Conservation (phyloP, 495 filamentous ascomycete genomes). For the Aspergillus sparsus region DNA sequence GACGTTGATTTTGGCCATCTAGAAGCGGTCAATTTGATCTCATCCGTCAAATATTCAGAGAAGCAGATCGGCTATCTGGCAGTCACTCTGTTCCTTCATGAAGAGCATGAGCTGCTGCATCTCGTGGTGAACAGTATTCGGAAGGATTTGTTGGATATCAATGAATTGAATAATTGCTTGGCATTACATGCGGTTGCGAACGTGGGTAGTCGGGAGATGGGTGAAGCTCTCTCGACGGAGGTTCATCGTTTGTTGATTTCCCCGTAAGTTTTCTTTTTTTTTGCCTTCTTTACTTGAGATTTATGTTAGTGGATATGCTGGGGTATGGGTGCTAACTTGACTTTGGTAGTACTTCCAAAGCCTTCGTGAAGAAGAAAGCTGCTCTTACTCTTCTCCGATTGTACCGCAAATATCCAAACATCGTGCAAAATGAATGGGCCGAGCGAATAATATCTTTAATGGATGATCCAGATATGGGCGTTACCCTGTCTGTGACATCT, state of each 20-base stretch:
- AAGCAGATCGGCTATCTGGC: constrained; percentile 99
- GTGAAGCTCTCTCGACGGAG: constrained; percentile 87
- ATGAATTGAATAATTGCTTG: constrained; percentile 96
- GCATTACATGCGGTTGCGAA: constrained; percentile 99
- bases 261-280: constrained; percentile 62
- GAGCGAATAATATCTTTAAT: constrained; percentile 97
- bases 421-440: constrained; percentile 95
- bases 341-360: constrained; percentile 76
- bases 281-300: background rate
- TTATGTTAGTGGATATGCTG: background rate
- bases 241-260: constrained; percentile 95
- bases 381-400: constrained; percentile 93
- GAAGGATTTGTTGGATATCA: constrained; percentile 91
- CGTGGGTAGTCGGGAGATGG: constrained; percentile 95
- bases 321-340: constrained; percentile 21
- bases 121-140: constrained; percentile 98
- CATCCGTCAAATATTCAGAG: constrained; percentile 95
- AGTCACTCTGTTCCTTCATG: constrained; percentile 95
- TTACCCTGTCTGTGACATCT: constrained; percentile 93
- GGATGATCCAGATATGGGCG: constrained; percentile 95
- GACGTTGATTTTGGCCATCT: constrained; percentile 99
- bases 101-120: constrained; percentile 93
- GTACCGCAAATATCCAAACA: constrained; percentile 89
- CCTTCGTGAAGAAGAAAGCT: constrained; percentile 99
- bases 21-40: constrained; percentile 96